Conservation (phyloP, 1,284 basidiomycete genomes). For the Fomitopsis pinicola region DNA sequence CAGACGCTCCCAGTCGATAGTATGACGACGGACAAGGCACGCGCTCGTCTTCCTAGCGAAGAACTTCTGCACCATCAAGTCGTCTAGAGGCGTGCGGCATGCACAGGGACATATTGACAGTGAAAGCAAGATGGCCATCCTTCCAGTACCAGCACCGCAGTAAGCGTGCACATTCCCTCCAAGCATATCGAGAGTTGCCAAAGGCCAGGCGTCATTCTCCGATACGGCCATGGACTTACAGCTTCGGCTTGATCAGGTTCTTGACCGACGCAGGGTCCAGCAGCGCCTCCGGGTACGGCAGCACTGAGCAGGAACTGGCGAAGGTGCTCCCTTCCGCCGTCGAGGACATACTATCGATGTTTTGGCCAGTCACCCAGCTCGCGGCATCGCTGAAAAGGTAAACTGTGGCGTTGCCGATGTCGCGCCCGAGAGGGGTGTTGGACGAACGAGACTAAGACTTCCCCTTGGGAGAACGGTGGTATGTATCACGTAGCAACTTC, state of each 20-base stretch:
- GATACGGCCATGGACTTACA: conserved; percentile 22
- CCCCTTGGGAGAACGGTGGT: conserved; percentile 53
- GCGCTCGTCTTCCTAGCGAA: too few relatives aligned
- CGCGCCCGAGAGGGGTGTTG: conserved; percentile 53
- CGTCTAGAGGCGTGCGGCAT: too few relatives aligned
- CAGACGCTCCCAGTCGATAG: too few relatives aligned
- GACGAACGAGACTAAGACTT: conserved; percentile 3
- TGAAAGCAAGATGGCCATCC: too few relatives aligned
- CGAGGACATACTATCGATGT: conserved; percentile 55
- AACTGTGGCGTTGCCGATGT: conserved; percentile 78
- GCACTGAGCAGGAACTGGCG: conserved; percentile 27
- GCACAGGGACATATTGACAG: too few relatives aligned
- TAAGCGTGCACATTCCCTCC: too few relatives aligned
- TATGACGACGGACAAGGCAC: too few relatives aligned
- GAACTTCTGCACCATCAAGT: too few relatives aligned
- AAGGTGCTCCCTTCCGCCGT: conserved; percentile 62
- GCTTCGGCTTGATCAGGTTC: conserved; percentile 35
- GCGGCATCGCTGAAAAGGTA: conserved; percentile 92
- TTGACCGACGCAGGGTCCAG: conserved; percentile 49
- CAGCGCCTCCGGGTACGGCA: conserved; percentile 67
- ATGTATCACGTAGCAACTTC: too few relatives aligned
- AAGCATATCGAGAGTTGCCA: too few relatives aligned
- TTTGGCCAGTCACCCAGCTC: conserved; percentile 74
- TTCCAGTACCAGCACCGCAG: too few relatives aligned
- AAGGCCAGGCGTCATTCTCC: too few relatives aligned